Base-by-base conservation (phyloP, 179 eudicot genomes). In the Spinacia oleracea region DNA sequence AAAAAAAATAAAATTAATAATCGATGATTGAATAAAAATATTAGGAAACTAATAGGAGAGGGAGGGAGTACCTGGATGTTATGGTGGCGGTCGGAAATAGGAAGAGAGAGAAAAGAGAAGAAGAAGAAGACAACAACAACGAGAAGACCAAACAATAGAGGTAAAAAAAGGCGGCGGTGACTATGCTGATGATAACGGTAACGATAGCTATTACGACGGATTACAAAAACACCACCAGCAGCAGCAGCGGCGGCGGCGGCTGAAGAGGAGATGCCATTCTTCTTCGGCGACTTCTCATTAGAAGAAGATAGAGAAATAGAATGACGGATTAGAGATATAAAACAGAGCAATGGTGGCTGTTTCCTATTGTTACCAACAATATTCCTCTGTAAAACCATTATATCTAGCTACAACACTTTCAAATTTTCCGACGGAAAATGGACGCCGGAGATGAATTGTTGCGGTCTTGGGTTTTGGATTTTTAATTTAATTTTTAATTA, bases 101-200 rank as follows among this genome's bases (percentile, higher is more conserved):
- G 89, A 68, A 85, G 88, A n/a, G 84, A 87, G 23, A 86, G 67
- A 78, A 87, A 77, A 0, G 88, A 79, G 31, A 85, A 72, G 31
- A 85, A 72, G 56, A 80, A 46, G 25, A 78, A 65, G 18, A 89
- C 62, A 35, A 84, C 50, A 34, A 86, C 46, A 10, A 82, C 75
- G 69, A 90, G 70, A 11, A 82, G 74, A 12, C 34, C 77, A 45
- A 40, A 25, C 38, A 87, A 53, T 21, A 83, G 2, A n/a, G 83
- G 80, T 7, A 88, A 56, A 35, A 80, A 74, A 7, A 58, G 84
- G 16, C 73, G 82, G 63, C 67, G 82, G 42, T 34, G 72, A 3
- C 56, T 64, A 72, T 40, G 73, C 60, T 71, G 80, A 46, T 76
- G 77, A 48, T 48, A 48, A 38, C 79, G 82, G 32, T 66, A 14